phyloP scores from a whole-genome alignment of 352 stramenopile genomes.

The Peronospora tabacina region DNA sequence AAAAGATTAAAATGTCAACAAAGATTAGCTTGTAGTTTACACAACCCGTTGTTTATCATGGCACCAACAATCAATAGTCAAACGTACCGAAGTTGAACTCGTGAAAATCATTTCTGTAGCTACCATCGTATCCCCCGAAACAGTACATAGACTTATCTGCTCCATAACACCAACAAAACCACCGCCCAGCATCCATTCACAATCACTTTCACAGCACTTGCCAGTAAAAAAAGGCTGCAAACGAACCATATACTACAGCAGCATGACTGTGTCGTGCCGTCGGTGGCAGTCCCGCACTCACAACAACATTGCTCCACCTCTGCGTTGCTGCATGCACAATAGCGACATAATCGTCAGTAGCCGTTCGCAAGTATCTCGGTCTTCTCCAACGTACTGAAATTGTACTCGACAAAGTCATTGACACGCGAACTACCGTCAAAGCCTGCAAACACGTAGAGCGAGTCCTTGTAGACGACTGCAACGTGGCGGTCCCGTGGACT shows the following conservation, averaged over 20 bases:
- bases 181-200: background rate
- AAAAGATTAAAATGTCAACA: background rate
- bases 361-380: background rate
- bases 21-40: conserved; percentile 1
- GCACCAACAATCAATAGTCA: background rate
- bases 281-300: conserved; percentile 77
- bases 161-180: background rate
- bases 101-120: conserved; percentile 94
- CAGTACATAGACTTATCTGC: conserved; percentile 82
- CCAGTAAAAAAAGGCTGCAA: background rate
- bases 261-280: conserved; percentile 93
- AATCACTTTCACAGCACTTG: background rate
- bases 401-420: conserved; percentile 94
- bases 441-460: conserved; percentile 92
- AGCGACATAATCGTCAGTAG: conserved; percentile 7
- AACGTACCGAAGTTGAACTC: conserved; percentile 89
- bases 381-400: conserved; percentile 72
- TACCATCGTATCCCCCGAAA: conserved; percentile 94
- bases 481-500: conserved; percentile 92
- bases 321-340: conserved; percentile 48
- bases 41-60: background rate
- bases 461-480: conserved; percentile 88
- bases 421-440: conserved; percentile 90
- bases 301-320: conserved; percentile 64
- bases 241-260: conserved; percentile 79